phyloP scores from a whole-genome alignment of 2,329 filamentous ascomycete genomes.

The Xylaria sp. region DNA sequence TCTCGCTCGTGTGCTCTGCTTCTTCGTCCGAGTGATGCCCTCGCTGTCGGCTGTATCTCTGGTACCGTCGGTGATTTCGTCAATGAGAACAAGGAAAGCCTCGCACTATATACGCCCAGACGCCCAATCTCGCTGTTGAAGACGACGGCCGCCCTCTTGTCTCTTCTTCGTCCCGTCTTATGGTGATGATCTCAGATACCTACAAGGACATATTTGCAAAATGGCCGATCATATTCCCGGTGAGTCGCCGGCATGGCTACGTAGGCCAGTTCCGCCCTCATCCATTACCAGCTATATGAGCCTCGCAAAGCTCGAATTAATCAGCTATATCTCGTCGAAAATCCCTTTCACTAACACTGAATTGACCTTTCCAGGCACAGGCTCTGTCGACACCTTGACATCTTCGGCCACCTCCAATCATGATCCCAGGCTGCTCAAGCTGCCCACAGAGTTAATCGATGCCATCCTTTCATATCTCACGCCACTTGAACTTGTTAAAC shows the following conservation, averaged over 20 bases:
- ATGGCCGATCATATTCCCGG: constrained; percentile 24
- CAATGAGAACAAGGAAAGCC: constrained; percentile 29
- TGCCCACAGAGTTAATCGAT: constrained; percentile 81
- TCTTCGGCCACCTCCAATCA: constrained; percentile 21
- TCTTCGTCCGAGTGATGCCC: constrained; percentile 1
- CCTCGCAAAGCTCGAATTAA: background rate
- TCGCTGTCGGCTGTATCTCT: constrained; percentile 1
- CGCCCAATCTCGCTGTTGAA: constrained; percentile 40
- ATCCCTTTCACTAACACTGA: constrained; percentile 13
- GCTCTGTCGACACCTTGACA: constrained; percentile 9
- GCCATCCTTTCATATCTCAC: constrained; percentile 75
- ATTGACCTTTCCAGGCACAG: constrained; percentile 6
- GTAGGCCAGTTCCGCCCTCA: background rate
- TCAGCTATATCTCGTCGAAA: background rate
- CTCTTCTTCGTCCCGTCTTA: constrained; percentile 47
- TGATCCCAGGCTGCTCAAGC: constrained; percentile 56
- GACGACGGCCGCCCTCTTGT: constrained; percentile 51
- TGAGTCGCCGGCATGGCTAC: constrained; percentile 9
- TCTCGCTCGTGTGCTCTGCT: constrained; percentile 4
- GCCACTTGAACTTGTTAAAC: constrained; percentile 69
- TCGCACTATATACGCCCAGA: constrained; percentile 23
- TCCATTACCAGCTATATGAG: background rate
- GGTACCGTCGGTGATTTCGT: constrained; percentile 15
- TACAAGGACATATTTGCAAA: constrained; percentile 28
- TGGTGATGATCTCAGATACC: constrained; percentile 37